Base-by-base conservation (phyloP, 768 basidiomycete species). In the Gloeopeniophorella convolvens region DNA sequence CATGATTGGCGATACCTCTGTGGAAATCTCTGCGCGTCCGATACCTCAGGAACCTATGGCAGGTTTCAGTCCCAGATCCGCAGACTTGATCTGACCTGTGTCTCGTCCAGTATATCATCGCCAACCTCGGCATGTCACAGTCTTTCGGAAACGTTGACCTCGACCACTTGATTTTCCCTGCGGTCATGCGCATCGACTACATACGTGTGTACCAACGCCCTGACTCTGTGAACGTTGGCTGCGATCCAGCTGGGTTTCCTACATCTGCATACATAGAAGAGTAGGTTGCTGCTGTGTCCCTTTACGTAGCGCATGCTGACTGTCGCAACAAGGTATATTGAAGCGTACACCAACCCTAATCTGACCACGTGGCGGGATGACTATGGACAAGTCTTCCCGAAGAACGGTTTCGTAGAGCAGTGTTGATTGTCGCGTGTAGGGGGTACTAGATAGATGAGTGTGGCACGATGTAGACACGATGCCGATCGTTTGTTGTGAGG, bases 111-210 rank as follows among this genome's bases (percentile, higher is more conserved):
- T 76, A 79, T 47, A 71, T 81, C 55, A 68, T 83, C 49, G 56
- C 68, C 24, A 82, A 81, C 60, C 59, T 82, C 60, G 82, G 81
- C 60, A 75, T 84, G 58, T 81, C 78, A 5, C 66, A 69, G 23
- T 75, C 75, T 60, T 85, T 85, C 59, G 82, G 79, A 39, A 57
- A 60, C 6, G 75, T 83, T 54, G 80, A 84, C 52, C 68, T 76
- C 37, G 67, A 62, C 1, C 67, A 81, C 49, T 63, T 84, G 18
- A 64, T 61, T 18, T 82, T 80, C 62, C 67, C 67, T 4, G 66
- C 82, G n/a, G 69, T 65, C n/a, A 83, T 93, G 85, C 70, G 70
- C 48, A 68, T 93, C 43, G 92, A 95, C 61, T 94, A 81, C 51
- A 80, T 94, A 49, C 78, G 92, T 1, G 85, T 95, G 11, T 86